Percentiles rank a stretch among this genome's conserved stretches.
Evolutionary conservation across 495 filamentous ascomycete species (phyloP).

Genomic region (Daldinia bambusicola): DNA sequence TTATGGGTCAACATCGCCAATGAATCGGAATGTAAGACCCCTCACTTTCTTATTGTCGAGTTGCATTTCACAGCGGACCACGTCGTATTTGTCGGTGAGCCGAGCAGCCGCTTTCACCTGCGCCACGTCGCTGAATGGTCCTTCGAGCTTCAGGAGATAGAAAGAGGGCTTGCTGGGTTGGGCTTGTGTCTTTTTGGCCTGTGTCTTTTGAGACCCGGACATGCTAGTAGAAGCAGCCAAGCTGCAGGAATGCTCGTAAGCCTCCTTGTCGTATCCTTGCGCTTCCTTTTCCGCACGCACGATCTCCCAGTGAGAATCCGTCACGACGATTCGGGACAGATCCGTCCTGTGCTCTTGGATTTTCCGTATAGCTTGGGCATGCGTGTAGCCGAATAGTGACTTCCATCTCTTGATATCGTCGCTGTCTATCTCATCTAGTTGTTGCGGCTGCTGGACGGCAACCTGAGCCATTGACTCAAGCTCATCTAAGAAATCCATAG

Average conservation of each 20-base stretch:
- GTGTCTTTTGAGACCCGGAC: no score
- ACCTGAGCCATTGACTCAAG: neutral
- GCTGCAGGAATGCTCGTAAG: neutral
- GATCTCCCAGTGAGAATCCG: neutral
- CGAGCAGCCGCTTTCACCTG: neutral
- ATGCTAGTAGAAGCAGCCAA: no score
- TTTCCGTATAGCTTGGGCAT: neutral
- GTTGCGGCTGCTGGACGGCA: neutral
- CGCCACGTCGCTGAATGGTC: neutral
- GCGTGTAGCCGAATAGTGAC: neutral
- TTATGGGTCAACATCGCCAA: neutral
- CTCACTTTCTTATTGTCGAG: neutral
- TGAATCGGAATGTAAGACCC: neutral
- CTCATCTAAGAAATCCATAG: neutral
- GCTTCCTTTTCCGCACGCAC: neutral
- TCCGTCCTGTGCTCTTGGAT: neutral
- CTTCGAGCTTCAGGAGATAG: neutral
- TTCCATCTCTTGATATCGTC: slow-evolving; percentile 1
- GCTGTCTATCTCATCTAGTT: neutral
- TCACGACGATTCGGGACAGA: neutral
- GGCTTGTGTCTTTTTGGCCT: no score
- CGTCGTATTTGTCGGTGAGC: neutral
- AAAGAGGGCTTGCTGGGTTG: neutral
- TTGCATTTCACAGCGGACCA: neutral
- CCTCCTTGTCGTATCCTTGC: neutral